Evolutionary conservation across 2,329 filamentous ascomycete genomes (phyloP).

Genomic region (Colletotrichum sp.): DNA sequence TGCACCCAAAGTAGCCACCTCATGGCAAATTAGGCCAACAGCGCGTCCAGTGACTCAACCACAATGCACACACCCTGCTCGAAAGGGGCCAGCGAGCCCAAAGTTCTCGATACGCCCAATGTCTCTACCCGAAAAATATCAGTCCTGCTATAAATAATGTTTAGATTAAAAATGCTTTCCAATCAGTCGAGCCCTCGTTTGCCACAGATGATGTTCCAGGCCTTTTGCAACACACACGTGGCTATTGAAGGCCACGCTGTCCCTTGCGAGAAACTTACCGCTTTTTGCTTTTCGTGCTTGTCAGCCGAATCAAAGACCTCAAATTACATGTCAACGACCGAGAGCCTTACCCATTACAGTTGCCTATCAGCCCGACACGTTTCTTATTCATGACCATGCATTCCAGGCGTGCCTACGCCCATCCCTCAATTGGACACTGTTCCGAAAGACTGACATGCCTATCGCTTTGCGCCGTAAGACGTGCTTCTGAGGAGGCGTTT

Average conservation of each 20-base stretch:
- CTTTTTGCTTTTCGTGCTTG: neutral
- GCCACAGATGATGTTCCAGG: neutral
- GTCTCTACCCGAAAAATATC: neutral
- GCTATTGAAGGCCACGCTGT: neutral
- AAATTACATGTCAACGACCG: neutral
- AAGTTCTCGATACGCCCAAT: neutral
- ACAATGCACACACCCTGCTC: neutral
- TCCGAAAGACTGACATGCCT: neutral
- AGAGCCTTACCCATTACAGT: neutral
- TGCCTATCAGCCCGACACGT: neutral
- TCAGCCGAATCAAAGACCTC: neutral
- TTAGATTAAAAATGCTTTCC: neutral
- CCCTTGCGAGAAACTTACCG: neutral
- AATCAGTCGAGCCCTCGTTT: neutral
- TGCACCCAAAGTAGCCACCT: neutral
- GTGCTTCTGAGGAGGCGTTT: neutral
- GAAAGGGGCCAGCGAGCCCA: neutral
- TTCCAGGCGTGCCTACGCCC: neutral
- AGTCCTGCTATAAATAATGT: neutral
- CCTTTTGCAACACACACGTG: neutral
- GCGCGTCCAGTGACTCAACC: neutral
- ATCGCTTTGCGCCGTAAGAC: neutral
- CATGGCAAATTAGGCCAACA: neutral
- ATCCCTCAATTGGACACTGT: neutral
- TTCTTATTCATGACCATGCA: slow-evolving; percentile 6